Base-by-base conservation (phyloP, 2,329 filamentous ascomycete genomes). In the Thielaviopsis ethacetica region DNA sequence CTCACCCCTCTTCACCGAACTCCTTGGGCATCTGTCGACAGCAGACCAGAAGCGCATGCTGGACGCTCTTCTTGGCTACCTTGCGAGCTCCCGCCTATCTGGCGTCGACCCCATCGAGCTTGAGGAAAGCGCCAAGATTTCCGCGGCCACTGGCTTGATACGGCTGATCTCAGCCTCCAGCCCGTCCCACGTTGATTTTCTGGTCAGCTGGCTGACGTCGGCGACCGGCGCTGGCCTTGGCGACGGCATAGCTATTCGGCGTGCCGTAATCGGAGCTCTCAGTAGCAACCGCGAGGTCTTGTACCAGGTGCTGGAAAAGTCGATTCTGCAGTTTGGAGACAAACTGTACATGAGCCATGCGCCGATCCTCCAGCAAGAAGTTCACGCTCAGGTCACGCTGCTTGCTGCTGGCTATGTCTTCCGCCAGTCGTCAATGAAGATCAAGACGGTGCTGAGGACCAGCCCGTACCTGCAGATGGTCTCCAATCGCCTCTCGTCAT, bases 281-380 rank as follows among this genome's bases (percentile, higher is more conserved):
- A 74, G 76, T 12, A 69, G 76, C 47, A 73, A 77, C 53, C 77
- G 72, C 61, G 75, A 75, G 1, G 71, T 71, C 21, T 71, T 88
- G 1, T 71, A 76, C 5, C 72, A 68, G 0, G 72, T 87, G 41
- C 68, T 91, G 59, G 82, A 90, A 65, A 88, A 82, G 66, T 80
- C 77, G 54, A 72, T 95, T 54, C 75, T 74, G 47, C 80, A 85
- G 54, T 95, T 97, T 68, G 88, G 88, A 0, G 91, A 96, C 65
- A 82, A 86, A 55, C 74, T 97, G 12, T 95, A 90, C 66, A 89
- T 97, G 64, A 86, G 82, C 60, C 90, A 97, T 69, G 81, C 86
- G 0, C 84, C 91, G 5, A 80, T 86, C n/a, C 67, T 93, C 47
- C 86, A 91, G 66, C 93, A 98, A 76, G 88, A 97, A 78, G 89